Base-by-base conservation (phyloP, 208 protist genomes). In the Crithidia bombi region DNA sequence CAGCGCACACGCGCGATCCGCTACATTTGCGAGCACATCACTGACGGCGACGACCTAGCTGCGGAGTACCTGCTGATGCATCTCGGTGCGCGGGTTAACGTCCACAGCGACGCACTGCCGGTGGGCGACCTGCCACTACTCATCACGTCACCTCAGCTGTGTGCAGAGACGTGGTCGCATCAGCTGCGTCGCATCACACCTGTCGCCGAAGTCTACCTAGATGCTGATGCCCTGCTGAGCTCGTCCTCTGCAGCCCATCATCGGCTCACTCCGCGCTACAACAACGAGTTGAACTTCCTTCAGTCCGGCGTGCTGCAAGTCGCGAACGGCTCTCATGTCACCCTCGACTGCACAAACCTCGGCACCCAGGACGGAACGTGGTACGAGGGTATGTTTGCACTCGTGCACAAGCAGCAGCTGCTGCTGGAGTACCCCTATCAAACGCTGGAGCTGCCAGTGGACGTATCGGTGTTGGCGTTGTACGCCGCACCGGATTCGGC, bases 301-400 rank as follows among this genome's bases (percentile, higher is more conserved):
- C 75, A 73, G 3, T 81, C 82, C 1, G 91, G 91, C 52, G 32
- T 87, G 7, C 69, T 96, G 23, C 91, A 96, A 64, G 71, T 96
- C 6, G 87, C 82, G 5, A 90, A 93, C 70, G 91, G 91, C n/a
- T 83, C 84, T 12, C 85, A 95, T 58, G 51, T 95, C n/a, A 92
- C 87, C 23, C 44, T 95, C 5, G 86, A 95, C 75, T 90, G 82
- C 52, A 47, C 44, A 11, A 69, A 65, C 1, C 59, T 91, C 12
- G 56, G 19, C 6, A 26, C 41, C n/a, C 25, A n/a, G 36, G 55
- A 49, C 25, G 61, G 17, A 39, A 33, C 62, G 35, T 81, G 87
- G 74, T 57, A 73, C 30, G 84, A 94, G 26, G 72, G 73, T 6
- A 46, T 94, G 30, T 92, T 92, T 44, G 44, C 78, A 1, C 66